A percentile compares a stretch with the other conserved stretches of the same genome.
These are phyloP conservation scores for Bruguiera sexangula DNA, from an alignment of 345 rosid species.

Conservation along the genomic window DNA sequence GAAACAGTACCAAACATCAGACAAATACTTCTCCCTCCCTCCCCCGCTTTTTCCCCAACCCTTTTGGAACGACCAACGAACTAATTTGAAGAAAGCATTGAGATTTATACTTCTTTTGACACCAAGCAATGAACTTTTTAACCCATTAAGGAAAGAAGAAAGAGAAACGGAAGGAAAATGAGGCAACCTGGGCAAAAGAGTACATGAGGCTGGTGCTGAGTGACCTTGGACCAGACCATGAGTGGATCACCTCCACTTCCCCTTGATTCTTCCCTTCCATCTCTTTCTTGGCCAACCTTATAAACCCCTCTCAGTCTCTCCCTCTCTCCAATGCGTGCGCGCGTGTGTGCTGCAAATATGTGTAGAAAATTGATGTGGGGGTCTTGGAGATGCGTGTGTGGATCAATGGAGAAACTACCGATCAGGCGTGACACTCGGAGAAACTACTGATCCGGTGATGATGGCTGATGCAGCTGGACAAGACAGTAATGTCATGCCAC, in stretches of 20 bases:
- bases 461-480: too few relatives aligned
- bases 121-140: slow-evolving; percentile 7
- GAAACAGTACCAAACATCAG: not conserved
- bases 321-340: not conserved
- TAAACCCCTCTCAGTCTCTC: not conserved
- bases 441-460: too few relatives aligned
- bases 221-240: slow-evolving; percentile 91
- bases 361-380: too few relatives aligned
- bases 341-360: not conserved
- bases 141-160: not conserved
- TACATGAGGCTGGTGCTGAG: slow-evolving; percentile 85
- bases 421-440: too few relatives aligned
- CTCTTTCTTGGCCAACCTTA: not conserved
- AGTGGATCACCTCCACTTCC: slow-evolving; percentile 61
- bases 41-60: not conserved
- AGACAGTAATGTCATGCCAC: too few relatives aligned
- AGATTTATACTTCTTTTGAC: too few relatives aligned
- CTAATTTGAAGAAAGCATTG: too few relatives aligned
- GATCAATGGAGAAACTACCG: too few relatives aligned
- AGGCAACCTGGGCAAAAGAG: slow-evolving; percentile 71
- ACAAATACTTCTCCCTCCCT: not conserved
- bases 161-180: not conserved
- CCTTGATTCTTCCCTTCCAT: slow-evolving; percentile 29
- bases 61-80: too few relatives aligned
- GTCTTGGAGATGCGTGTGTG: too few relatives aligned